Conservation (phyloP, 208 protist species). For the Hexamita inflata region DNA sequence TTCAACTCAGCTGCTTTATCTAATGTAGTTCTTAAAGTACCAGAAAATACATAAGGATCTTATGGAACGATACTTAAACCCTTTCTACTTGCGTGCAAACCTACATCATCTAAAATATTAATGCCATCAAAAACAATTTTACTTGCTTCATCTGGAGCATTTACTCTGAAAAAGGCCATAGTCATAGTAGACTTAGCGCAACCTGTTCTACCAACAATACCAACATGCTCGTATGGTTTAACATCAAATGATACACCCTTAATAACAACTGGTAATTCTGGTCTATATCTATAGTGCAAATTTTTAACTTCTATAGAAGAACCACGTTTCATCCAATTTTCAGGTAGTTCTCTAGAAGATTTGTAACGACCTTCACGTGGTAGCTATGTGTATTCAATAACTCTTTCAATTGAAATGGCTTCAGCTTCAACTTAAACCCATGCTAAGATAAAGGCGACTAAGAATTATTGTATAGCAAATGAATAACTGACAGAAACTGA, state of each 20-base stretch:
- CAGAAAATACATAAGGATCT: constrained; percentile 46
- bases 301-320: constrained; percentile 31
- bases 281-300: constrained; percentile 39
- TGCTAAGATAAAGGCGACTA: constrained; percentile 29
- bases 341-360: background rate
- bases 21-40: constrained; percentile 41
- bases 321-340: background rate
- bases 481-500: constrained; percentile 28
- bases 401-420: constrained; percentile 46
- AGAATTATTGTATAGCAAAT: constrained; percentile 15
- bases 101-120: constrained; percentile 30
- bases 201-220: constrained; percentile 48
- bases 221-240: constrained; percentile 39
- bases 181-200: constrained; percentile 46
- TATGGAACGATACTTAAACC: constrained; percentile 43
- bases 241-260: constrained; percentile 36
- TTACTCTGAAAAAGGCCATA: constrained; percentile 40
- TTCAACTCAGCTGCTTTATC: constrained; percentile 27
- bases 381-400: constrained; percentile 42
- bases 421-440: constrained; percentile 43
- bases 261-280: constrained; percentile 29
- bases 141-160: constrained; percentile 13
- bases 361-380: constrained; percentile 13
- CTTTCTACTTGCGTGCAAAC: constrained; percentile 26
- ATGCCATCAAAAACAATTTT: constrained; percentile 40